Conservation (phyloP, 495 filamentous ascomycete species). For the Tuber indicum region DNA sequence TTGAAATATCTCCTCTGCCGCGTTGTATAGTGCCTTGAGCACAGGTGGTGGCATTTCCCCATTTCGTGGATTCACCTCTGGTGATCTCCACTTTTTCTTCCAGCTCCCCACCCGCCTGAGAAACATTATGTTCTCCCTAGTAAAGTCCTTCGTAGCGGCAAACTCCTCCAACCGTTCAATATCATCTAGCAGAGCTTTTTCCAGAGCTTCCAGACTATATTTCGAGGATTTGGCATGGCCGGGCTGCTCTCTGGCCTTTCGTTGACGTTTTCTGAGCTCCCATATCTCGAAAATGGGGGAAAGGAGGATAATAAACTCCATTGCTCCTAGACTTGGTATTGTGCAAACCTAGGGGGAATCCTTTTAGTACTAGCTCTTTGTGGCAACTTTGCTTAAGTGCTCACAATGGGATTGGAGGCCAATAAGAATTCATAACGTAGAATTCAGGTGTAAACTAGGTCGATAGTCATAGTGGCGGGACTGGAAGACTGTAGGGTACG, state of each 20-base stretch:
- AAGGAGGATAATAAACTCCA: constrained; percentile 52
- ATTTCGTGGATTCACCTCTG: constrained; percentile 24
- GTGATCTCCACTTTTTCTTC: constrained; percentile 45
- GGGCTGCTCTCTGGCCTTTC: constrained; percentile 33
- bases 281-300: constrained; percentile 52
- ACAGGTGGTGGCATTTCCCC: constrained; percentile 13
- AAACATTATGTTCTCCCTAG: constrained; percentile 58
- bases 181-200: constrained; percentile 50
- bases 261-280: constrained; percentile 35
- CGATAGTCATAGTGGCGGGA: constrained; percentile 37
- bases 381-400: background rate
- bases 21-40: constrained; percentile 25
- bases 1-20: constrained; percentile 35
- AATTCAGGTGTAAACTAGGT: constrained; percentile 33
- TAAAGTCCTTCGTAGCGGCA: constrained; percentile 55
- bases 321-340: constrained; percentile 48
- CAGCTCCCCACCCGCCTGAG: constrained; percentile 51
- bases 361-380: background rate
- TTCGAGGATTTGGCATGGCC: constrained; percentile 42
- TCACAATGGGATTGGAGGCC: constrained; percentile 35
- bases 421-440: constrained; percentile 36
- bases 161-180: constrained; percentile 50
- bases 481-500: constrained; percentile 22
- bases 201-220: constrained; percentile 51
- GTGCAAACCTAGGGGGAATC: constrained; percentile 40